Percentiles rank a stretch among this genome's conserved stretches.
phyloP scores from a whole-genome alignment of 2,329 filamentous ascomycete genomes.

The Scleromitrula shiraiana region DNA sequence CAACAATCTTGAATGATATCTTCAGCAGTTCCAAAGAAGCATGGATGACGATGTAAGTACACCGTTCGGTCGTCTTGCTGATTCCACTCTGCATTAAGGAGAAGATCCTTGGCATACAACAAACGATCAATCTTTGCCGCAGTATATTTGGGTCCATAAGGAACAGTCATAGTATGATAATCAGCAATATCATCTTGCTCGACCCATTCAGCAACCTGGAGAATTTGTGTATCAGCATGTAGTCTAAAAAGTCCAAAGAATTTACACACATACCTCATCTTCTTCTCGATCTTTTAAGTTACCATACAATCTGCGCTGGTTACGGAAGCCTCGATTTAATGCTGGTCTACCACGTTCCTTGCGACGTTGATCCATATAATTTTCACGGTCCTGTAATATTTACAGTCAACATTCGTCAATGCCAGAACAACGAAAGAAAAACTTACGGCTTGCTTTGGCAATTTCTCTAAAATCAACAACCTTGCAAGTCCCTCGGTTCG shows the following conservation, averaged over 20 bases:
- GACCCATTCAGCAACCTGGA: constrained; percentile 64
- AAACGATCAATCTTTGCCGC: constrained; percentile 73
- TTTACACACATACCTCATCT: constrained; percentile 48
- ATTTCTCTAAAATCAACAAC: constrained; percentile 69
- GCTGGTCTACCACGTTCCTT: constrained; percentile 62
- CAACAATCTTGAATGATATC: constrained; percentile 78
- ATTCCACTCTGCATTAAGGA: constrained; percentile 86
- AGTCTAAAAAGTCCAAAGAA: neutral
- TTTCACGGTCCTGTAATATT: constrained; percentile 48
- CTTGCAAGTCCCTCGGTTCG: constrained; percentile 70
- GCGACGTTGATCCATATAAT: constrained; percentile 62
- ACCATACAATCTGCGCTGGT: constrained; percentile 41
- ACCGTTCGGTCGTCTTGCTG: constrained; percentile 65
- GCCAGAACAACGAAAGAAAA: neutral
- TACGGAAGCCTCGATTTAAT: constrained; percentile 36
- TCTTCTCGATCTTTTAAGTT: constrained; percentile 73
- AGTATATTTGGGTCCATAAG: constrained; percentile 53
- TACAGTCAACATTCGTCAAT: neutral
- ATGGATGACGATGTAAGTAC: constrained; percentile 74
- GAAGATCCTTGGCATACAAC: constrained; percentile 70
- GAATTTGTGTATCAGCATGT: neutral
- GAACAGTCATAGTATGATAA: constrained; percentile 70
- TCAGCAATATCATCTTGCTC: constrained; percentile 68
- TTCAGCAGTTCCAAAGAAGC: constrained; percentile 70
- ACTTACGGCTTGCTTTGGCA: constrained; percentile 50